Percentiles rank a stretch among this genome's conserved stretches.
These are phyloP conservation scores for Jimgerdemannia lactiflua DNA, from an alignment of 192 early-diverging fungal species.

Conservation along the genomic window DNA sequence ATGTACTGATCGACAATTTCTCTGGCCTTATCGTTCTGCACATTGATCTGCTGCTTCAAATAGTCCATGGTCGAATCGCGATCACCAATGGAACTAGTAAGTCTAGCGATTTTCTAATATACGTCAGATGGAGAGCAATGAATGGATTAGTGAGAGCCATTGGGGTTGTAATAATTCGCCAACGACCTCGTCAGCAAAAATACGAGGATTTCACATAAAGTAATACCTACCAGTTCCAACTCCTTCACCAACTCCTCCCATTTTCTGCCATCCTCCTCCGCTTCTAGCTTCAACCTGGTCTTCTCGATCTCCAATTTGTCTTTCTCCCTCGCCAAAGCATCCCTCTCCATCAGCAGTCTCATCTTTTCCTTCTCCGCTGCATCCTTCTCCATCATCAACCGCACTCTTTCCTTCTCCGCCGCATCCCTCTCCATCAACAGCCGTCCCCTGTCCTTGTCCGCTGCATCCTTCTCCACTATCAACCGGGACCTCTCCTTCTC, in stretches of 20 bases:
- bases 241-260: not conserved
- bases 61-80: constrained; percentile 30
- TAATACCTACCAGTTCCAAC: not conserved
- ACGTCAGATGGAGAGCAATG: not conserved
- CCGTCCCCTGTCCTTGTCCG: not conserved
- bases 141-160: no score
- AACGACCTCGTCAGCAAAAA: no score
- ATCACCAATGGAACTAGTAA: constrained; percentile 26
- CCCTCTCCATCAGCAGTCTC: not conserved
- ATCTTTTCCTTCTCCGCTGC: not conserved
- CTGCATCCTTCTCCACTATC: not conserved
- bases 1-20: constrained; percentile 35
- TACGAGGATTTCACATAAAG: no score
- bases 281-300: not conserved
- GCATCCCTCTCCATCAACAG: not conserved
- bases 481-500: not conserved
- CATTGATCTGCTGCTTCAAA: constrained; percentile 30
- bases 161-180: no score
- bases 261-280: not conserved
- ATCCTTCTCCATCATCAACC: not conserved
- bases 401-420: not conserved
- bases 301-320: not conserved
- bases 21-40: constrained; percentile 27
- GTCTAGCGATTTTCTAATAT: constrained; percentile 1
- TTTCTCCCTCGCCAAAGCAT: not conserved